Percentiles rank a stretch among this genome's conserved stretches.
These are phyloP conservation scores for Paecilomyces variotii DNA, from an alignment of 2,329 filamentous ascomycete species.

Conservation along the genomic window DNA sequence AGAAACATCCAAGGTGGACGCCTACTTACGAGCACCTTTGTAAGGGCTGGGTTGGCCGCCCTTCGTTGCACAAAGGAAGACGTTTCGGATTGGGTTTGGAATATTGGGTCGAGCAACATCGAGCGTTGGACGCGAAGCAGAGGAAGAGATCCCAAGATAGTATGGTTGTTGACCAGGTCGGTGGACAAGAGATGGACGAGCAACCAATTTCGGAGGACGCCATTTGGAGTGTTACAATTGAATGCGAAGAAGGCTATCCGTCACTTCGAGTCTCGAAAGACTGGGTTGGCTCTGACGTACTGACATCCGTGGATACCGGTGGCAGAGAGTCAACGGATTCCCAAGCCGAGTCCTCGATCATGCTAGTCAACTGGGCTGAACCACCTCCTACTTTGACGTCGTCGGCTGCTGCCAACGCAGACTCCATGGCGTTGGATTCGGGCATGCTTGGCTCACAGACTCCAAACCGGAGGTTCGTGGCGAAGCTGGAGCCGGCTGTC, in stretches of 20 bases:
- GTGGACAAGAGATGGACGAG: slow-evolving; percentile 11
- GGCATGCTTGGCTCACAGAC: slow-evolving; percentile 27
- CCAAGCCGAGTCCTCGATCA: slow-evolving; percentile 14
- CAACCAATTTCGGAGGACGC: slow-evolving; percentile 13
- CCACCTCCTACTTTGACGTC: slow-evolving; percentile 27
- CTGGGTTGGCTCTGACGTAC: slow-evolving; percentile 31
- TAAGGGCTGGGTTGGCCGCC: slow-evolving; percentile 32
- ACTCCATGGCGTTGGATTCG: slow-evolving; percentile 30
- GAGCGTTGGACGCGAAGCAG: slow-evolving; percentile 23
- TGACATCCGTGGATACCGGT: slow-evolving; percentile 21
- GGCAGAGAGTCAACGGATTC: slow-evolving; percentile 14
- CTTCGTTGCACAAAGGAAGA: slow-evolving; percentile 31
- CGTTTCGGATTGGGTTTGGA: slow-evolving; percentile 34
- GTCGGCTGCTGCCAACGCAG: slow-evolving; percentile 21
- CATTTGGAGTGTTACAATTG: slow-evolving; percentile 31
- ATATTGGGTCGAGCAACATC: slow-evolving; percentile 35
- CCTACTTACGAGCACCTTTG: slow-evolving; percentile 33
- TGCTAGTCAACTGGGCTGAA: slow-evolving; percentile 32
- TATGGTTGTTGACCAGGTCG: slow-evolving; percentile 24
- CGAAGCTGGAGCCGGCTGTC: slow-evolving; percentile 34
- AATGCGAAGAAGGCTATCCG: slow-evolving; percentile 39
- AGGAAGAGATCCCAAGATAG: slow-evolving; percentile 17
- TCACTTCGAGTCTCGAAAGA: slow-evolving; percentile 37
- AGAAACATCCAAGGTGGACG: slow-evolving; percentile 20
- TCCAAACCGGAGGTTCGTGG: slow-evolving; percentile 38